A percentile compares a stretch with the other conserved stretches of the same genome.
Evolutionary conservation across 164 flowering plant genomes (phyloP).

Genomic region (Santalum album): DNA sequence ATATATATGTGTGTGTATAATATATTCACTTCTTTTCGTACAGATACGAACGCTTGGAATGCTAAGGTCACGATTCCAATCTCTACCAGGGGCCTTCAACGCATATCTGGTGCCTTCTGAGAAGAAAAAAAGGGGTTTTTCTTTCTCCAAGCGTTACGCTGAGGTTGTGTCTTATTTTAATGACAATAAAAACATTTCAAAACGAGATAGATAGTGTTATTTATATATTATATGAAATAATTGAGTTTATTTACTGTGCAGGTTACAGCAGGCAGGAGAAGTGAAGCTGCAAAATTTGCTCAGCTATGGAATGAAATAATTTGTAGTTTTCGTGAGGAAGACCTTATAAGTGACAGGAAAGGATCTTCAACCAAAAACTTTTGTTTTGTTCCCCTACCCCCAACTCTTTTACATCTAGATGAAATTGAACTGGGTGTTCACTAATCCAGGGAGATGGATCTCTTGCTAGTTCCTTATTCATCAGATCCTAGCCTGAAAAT

Average conservation of each 20-base stretch:
- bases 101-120: conserved; percentile 79
- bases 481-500: conserved; percentile 77
- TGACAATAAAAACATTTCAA: neutral
- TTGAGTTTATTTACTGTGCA: conserved; percentile 18
- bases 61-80: conserved; percentile 92
- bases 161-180: conserved; percentile 40
- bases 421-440: conserved; percentile 15
- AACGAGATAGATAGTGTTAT: neutral
- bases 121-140: conserved; percentile 57
- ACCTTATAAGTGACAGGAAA: conserved; percentile 91
- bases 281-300: conserved; percentile 97
- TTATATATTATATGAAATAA: too few species aligned
- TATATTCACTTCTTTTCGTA: conserved; percentile 1
- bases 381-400: too few species aligned
- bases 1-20: too few species aligned
- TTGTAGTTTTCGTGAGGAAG: conserved; percentile 91
- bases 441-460: conserved; percentile 87
- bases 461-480: conserved; percentile 86
- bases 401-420: neutral
- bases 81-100: conserved; percentile 95
- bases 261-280: conserved; percentile 78
- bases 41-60: conserved; percentile 91
- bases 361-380: conserved; percentile 14
- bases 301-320: conserved; percentile 98
- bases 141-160: conserved; percentile 60